Percentiles rank a stretch among this genome's conserved stretches.
Conservation (phyloP, 768 basidiomycete genomes). For the Boletus vinaceobasis region DNA sequence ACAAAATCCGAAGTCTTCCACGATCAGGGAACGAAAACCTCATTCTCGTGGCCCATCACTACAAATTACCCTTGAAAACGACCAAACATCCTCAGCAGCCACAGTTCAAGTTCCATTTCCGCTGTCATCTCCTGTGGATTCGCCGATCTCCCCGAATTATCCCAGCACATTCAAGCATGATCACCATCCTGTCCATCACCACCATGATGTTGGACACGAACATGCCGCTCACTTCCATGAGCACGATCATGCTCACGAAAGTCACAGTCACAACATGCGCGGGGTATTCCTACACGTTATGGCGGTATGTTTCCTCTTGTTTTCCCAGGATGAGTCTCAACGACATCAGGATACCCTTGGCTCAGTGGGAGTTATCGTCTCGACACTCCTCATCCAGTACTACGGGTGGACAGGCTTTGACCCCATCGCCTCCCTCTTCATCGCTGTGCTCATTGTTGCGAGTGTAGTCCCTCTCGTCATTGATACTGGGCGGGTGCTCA, state of each 20-base stretch:
- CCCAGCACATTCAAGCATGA: conserved; percentile 47
- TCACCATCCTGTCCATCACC: conserved; percentile 35
- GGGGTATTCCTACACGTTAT: conserved; percentile 98
- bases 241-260: conserved; percentile 61
- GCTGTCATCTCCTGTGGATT: conserved; percentile 30
- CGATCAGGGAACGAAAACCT: conserved; percentile 32
- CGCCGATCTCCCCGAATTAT: conserved; percentile 68
- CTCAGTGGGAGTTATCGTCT: conserved; percentile 96
- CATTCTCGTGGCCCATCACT: conserved; percentile 42
- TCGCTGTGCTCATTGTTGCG: conserved; percentile 90
- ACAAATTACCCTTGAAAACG: conserved; percentile 31
- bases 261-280: conserved; percentile 98
- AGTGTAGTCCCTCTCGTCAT: conserved; percentile 94
- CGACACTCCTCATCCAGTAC: conserved; percentile 89
- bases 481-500: conserved; percentile 86
- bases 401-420: conserved; percentile 99
- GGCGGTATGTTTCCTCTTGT: conserved; percentile 55
- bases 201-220: conserved; percentile 27
- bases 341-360: conserved; percentile 80
- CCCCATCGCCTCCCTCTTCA: conserved; percentile 95
- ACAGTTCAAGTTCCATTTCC: conserved; percentile 26
- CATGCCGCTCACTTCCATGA: conserved; percentile 52
- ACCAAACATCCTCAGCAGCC: conserved; percentile 16
- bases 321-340: conserved; percentile 4
- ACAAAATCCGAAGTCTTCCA: conserved; percentile 8